phyloP scores from a whole-genome alignment of 179 eudicot species.

The Camellia oleifera region DNA sequence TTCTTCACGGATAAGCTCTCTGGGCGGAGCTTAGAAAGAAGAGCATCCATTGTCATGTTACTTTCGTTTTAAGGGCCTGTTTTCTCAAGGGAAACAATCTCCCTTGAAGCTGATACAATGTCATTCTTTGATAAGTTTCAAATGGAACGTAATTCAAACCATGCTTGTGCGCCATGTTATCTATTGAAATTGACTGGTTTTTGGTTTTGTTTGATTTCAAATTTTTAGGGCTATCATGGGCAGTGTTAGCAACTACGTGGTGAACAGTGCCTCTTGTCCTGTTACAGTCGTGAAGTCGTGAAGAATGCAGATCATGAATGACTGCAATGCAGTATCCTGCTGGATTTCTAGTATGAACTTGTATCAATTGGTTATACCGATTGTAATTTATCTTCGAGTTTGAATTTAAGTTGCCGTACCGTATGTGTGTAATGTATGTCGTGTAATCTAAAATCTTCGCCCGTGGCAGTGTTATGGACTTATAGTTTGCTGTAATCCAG shows the following conservation, averaged over 20 bases:
- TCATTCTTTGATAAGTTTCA: background rate
- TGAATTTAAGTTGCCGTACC: background rate
- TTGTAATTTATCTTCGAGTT: background rate
- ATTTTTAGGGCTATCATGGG: constrained; percentile 82
- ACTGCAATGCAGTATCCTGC: background rate
- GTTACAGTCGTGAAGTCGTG: constrained; percentile 86
- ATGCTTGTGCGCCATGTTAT: background rate
- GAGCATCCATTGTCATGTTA: background rate
- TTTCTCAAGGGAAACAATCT: background rate
- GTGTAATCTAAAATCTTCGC: background rate
- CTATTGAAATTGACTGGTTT: background rate
- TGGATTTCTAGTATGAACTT: background rate
- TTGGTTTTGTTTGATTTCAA: constrained; percentile 8
- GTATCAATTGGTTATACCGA: background rate
- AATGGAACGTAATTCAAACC: background rate
- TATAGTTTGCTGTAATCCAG: background rate
- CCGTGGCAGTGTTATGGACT: background rate
- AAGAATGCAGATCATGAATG: constrained; percentile 31
- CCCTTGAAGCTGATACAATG: background rate
- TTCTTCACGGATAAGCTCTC: background rate
- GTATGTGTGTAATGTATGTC: background rate
- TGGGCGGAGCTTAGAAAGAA: background rate
- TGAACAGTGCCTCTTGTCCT: constrained; percentile 61
- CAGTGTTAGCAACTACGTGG: constrained; percentile 77
- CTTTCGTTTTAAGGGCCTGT: background rate